Base-by-base conservation (phyloP, 768 basidiomycete species). In the Panaeolus cyanescens region DNA sequence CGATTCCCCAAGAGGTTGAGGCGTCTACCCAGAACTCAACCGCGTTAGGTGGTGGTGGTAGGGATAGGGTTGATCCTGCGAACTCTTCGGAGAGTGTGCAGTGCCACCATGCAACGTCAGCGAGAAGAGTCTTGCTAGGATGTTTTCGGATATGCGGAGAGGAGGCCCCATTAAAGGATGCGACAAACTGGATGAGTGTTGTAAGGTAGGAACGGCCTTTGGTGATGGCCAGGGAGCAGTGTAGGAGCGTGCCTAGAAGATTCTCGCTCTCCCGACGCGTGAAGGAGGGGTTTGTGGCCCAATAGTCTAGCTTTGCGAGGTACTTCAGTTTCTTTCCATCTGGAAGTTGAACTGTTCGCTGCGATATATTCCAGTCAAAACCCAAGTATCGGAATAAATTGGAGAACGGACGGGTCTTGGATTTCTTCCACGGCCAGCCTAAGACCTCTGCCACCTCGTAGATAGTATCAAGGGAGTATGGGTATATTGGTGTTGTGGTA, bases 1-100 rank as follows among this genome's bases (percentile, higher is more conserved):
- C 77, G 13, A 78, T 74, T 2, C 77, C 77, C 70, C 70, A 78
- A 4, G 64, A 64, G 0, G 77, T 77, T 1, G 75, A 79, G 0
- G 79, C 76, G 57, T 79, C 76, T 0, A 79, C 74, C 59, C 68
- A 78, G 25, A 75, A 56, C 0, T 60, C 58, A 0, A 67, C 39
- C 1, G 63, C 31, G 0, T 59, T 36, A 2, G 65, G 58, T 2
- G 62, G 56, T 2, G 62, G 68, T 10, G 70, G 68, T 2, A 50
- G 32, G 1, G 56, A 22, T n/a, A 70, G 61, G 0, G 20, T 15
- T 10, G 66, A 60, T 4, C 64, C 64, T 13, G 64, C 65, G 22
- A 66, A 71, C 0, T 25, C 4, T 0, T 19, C n/a, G 5, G 53
- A 58, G 2, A 73, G 61, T 2, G 36, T 42, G 0, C 25, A 9